Percentiles rank a stretch among this genome's conserved stretches.
Evolutionary conservation across 148 eudicot genomes (phyloP).

Genomic region (Rhododendron griersonianum): DNA sequence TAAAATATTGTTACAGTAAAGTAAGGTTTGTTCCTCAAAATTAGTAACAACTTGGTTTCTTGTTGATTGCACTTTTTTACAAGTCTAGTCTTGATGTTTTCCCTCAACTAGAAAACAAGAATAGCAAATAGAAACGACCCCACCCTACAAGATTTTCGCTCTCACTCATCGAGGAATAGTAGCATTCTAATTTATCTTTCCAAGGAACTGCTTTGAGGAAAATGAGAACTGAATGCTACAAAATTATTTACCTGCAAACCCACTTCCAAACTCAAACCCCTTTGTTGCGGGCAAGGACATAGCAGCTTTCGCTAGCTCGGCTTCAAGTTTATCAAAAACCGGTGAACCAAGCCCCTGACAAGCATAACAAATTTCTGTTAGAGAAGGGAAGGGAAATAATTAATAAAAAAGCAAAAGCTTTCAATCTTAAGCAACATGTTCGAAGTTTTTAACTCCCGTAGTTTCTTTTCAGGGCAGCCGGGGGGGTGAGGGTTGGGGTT

Average conservation of each 20-base stretch:
- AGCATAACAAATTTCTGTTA: not conserved
- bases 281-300: conserved; percentile 94
- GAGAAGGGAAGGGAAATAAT: not conserved
- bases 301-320: conserved; percentile 89
- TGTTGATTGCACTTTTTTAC: not conserved
- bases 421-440: not conserved
- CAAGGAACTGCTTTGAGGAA: not conserved
- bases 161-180: not conserved
- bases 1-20: not conserved
- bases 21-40: not conserved
- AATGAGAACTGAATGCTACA: not conserved
- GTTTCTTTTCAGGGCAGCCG: not conserved
- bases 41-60: not conserved
- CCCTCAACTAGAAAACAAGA: not conserved
- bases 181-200: not conserved
- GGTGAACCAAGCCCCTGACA: conserved; percentile 96
- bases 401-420: not conserved
- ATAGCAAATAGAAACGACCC: not conserved
- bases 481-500: not conserved
- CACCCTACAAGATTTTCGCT: not conserved
- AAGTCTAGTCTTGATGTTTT: not conserved
- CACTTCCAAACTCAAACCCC: conserved; percentile 97
- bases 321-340: conserved; percentile 98
- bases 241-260: conserved; percentile 62
- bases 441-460: not conserved